phyloP scores from a whole-genome alignment of 2,329 filamentous ascomycete genomes.

The Zarea fungicola region DNA sequence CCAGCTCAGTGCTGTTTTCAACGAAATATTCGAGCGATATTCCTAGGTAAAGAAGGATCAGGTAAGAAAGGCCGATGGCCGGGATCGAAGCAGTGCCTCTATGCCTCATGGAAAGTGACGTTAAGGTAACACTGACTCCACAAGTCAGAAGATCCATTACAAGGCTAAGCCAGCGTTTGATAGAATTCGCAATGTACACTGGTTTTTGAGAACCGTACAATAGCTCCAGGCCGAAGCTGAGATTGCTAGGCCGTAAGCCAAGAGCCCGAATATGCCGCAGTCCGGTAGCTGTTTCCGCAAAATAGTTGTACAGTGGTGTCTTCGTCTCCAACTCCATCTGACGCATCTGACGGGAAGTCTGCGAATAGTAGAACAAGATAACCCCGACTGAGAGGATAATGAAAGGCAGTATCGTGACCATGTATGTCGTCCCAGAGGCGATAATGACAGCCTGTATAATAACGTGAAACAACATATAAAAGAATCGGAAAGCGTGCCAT shows the following conservation, averaged over 20 bases:
- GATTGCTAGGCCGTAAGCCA: constrained; percentile 40
- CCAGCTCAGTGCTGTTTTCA: constrained; percentile 20
- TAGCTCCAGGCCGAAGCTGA: constrained; percentile 36
- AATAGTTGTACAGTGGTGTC: constrained; percentile 28
- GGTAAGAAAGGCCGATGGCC: constrained; percentile 9
- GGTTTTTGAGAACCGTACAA: constrained; percentile 48
- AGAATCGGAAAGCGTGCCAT: constrained; percentile 4
- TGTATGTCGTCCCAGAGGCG: background rate
- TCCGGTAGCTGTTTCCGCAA: constrained; percentile 40
- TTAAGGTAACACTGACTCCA: constrained; percentile 36
- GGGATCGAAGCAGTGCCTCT: background rate
- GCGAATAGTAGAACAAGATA: no score
- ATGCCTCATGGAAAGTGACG: constrained; percentile 34
- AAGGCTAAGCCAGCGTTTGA: constrained; percentile 50
- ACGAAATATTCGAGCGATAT: constrained; percentile 23
- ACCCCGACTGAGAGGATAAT: no score
- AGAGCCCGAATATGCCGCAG: constrained; percentile 47
- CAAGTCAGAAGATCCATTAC: constrained; percentile 43
- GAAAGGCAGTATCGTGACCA: no score
- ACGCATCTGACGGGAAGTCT: constrained; percentile 31
- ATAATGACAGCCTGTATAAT: background rate
- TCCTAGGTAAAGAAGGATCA: constrained; percentile 20
- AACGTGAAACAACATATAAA: background rate
- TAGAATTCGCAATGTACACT: constrained; percentile 47
- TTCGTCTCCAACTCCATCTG: constrained; percentile 30